These are phyloP conservation scores for Venustampulla echinocandica DNA, from an alignment of 495 filamentous ascomycete genomes.

Conservation along the genomic window DNA sequence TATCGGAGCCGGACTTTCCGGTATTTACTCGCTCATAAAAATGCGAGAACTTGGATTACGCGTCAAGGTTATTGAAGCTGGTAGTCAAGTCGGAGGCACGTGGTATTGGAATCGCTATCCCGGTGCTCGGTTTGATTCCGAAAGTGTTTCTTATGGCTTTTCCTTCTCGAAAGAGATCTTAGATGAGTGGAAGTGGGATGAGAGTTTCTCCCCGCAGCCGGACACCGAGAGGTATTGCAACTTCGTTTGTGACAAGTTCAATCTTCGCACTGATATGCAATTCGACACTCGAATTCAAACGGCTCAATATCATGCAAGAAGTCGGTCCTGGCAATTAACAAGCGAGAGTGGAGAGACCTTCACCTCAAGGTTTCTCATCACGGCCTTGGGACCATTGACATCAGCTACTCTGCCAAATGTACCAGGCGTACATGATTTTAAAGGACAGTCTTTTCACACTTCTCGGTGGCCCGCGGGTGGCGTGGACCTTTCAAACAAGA, in stretches of 20 bases:
- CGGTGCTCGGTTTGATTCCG: constrained; percentile 34
- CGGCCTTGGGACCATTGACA: constrained; percentile 25
- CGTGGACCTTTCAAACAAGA: constrained; percentile 40
- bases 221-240: too few species aligned
- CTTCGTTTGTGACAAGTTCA: too few species aligned
- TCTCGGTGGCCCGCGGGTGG: constrained; percentile 46
- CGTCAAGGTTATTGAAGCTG: constrained; percentile 38
- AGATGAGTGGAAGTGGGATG: too few species aligned
- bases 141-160: constrained; percentile 32
- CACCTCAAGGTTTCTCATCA: constrained; percentile 12
- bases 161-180: constrained; percentile 28
- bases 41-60: constrained; percentile 34
- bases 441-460: constrained; percentile 35
- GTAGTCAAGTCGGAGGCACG: constrained; percentile 39
- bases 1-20: constrained; percentile 42
- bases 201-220: too few species aligned
- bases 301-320: too few species aligned
- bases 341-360: too few species aligned
- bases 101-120: constrained; percentile 41
- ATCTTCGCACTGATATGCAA: too few species aligned
- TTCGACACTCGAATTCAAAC: too few species aligned
- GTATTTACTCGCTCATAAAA: constrained; percentile 34
- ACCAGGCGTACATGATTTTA: constrained; percentile 28
- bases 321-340: too few species aligned
- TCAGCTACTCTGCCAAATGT: constrained; percentile 30